phyloP scores from a whole-genome alignment of 805 yeast species.

The Myxozyma mucilagina region DNA sequence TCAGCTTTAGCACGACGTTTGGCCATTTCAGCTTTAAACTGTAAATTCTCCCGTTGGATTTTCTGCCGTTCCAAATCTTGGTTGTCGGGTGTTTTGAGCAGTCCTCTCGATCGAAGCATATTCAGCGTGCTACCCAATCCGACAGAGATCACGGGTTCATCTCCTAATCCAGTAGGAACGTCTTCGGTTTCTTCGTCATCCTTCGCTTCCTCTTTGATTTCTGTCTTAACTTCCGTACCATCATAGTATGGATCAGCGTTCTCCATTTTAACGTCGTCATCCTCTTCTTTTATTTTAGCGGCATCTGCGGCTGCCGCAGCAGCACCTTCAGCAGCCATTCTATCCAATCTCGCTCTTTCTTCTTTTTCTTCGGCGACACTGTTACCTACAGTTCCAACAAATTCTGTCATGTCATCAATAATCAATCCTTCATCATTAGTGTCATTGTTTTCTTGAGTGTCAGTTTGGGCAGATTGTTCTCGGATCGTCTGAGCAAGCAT shows the following conservation, averaged over 20 bases:
- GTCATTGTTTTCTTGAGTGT: constrained; percentile 30
- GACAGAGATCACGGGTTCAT: constrained; percentile 34
- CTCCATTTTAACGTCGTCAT: constrained; percentile 8
- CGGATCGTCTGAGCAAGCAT: constrained; percentile 36
- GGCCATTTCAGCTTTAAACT: constrained; percentile 32
- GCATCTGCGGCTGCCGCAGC: not conserved
- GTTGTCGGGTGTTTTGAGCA: constrained; percentile 32
- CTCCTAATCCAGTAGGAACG: constrained; percentile 18
- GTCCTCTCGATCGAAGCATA: constrained; percentile 39
- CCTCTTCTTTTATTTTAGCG: constrained; percentile 3
- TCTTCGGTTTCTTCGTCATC: constrained; percentile 18
- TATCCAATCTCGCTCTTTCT: constrained; percentile 14
- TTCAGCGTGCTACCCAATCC: constrained; percentile 46
- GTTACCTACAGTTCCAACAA: constrained; percentile 32
- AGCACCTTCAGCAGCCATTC: constrained; percentile 8
- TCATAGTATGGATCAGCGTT: constrained; percentile 21
- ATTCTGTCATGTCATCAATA: constrained; percentile 48
- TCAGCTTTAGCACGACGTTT: constrained; percentile 31
- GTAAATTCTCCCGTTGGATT: constrained; percentile 30
- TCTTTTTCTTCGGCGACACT: constrained; percentile 8
- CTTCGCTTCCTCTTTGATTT: constrained; percentile 5
- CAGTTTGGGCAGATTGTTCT: constrained; percentile 34
- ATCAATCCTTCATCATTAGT: constrained; percentile 37
- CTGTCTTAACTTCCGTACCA: constrained; percentile 13
- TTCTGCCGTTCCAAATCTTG: constrained; percentile 34